A percentile compares a stretch with the other conserved stretches of the same genome.
phyloP scores from a whole-genome alignment of 2,329 filamentous ascomycete genomes.

The Colletotrichum truncatum region DNA sequence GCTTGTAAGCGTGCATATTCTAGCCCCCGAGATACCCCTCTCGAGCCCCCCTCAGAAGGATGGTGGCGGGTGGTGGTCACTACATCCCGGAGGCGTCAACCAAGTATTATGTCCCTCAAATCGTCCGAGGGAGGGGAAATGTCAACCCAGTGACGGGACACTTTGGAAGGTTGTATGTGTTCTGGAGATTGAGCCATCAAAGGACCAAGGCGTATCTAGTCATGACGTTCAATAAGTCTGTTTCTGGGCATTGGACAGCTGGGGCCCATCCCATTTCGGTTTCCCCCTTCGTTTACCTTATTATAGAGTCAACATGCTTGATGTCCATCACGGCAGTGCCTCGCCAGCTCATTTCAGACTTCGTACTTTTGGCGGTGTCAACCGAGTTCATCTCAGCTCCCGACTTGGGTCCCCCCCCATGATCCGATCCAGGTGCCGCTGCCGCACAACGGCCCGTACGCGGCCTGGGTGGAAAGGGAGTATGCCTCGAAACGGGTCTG shows the following conservation, averaged over 20 bases:
- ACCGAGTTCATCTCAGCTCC: not conserved
- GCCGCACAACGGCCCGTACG: constrained; percentile 23
- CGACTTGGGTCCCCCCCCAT: not conserved
- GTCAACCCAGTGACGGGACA: not conserved
- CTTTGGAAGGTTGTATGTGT: not conserved
- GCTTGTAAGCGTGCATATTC: constrained; percentile 17
- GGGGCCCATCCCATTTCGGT: constrained; percentile 5
- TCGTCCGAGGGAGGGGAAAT: not conserved
- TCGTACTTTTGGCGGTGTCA: constrained; percentile 11
- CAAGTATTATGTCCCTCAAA: not conserved
- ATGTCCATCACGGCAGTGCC: constrained; percentile 18
- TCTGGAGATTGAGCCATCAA: not conserved
- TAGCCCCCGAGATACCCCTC: constrained; percentile 9
- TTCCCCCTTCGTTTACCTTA: constrained; percentile 7
- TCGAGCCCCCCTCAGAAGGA: not conserved
- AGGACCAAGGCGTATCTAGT: not conserved
- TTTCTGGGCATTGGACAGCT: not conserved
- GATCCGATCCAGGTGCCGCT: constrained; percentile 23
- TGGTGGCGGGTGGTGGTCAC: not conserved
- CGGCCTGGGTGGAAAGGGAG: not conserved
- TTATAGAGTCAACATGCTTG: constrained; percentile 1
- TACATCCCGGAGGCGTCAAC: not conserved
- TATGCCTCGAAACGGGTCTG: not conserved
- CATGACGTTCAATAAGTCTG: not conserved
- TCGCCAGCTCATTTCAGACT: constrained; percentile 9